Base-by-base conservation (phyloP, 140 eudicot species). In the Erigeron philadelphicus region DNA sequence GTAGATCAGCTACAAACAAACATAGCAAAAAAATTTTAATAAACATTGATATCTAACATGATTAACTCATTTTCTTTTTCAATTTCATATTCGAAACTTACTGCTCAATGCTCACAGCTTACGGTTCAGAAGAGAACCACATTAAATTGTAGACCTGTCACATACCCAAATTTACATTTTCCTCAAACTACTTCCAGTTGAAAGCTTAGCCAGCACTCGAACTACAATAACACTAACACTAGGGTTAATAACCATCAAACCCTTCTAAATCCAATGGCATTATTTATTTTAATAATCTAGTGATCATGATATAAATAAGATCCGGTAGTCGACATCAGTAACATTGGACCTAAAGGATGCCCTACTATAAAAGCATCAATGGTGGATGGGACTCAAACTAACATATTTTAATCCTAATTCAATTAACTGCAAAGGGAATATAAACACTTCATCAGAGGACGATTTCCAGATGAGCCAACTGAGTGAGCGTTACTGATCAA, bases 401-500 rank as follows among this genome's bases (percentile, higher is more conserved):
- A 60, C 53, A 64, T 42, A 64, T 7, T 56, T 56, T 21, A 65
- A 35, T 43, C 75, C 80, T 68, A 67, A 11, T 49, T 59, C 9
- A 41, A 45, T 43, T 47, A 58, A 56, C 79, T 55, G 23, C 15
- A 13, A 64, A 52, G n/a, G 41, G 17, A 64, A 40, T 38, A 73
- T 73, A 50, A 64, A 73, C 72, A 73, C 55, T 73, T 52, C 25
- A 67, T 60, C 61, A 43, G 41, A 10, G 13, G 21, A 61, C 43
- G 40, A 42, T 66, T 21, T 58, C 55, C 74, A 6, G 53, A 52
- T 21, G 67, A 45, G 46, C 49, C 68, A 58, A 53, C 18, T 18
- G 46, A 6, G 53, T 49, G 66, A n/a, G 71, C 40, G 23, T 50
- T 53, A 62, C 76, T 71, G 71, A 43, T 77, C 85, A 45, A 81